Percentiles rank a stretch among this genome's conserved stretches.
phyloP scores from a whole-genome alignment of 2,329 filamentous ascomycete genomes.

The Fusarium incarnatum region DNA sequence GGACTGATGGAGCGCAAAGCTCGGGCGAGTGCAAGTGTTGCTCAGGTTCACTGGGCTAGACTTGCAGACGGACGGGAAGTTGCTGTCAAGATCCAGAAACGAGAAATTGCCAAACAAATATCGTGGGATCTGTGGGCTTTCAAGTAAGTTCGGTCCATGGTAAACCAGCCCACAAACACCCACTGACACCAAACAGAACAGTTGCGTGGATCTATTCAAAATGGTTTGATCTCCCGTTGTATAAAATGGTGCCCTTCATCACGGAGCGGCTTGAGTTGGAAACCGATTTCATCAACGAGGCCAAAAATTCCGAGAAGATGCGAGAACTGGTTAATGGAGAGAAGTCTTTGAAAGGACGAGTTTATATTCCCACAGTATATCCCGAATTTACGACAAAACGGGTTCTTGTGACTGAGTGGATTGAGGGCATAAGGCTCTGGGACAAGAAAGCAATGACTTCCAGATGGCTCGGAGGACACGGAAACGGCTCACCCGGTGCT shows the following conservation, averaged over 20 bases:
- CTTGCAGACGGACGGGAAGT: constrained; percentile 89
- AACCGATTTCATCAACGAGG: constrained; percentile 94
- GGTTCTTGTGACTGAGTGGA: constrained; percentile 96
- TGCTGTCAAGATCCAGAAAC: constrained; percentile 96
- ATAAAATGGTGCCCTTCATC: constrained; percentile 91
- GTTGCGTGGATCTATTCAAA: constrained; percentile 85
- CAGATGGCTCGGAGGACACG: constrained; percentile 82
- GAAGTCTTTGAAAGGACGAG: constrained; percentile 78
- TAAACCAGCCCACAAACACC: not conserved
- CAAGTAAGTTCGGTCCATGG: constrained; percentile 66
- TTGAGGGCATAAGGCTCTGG: constrained; percentile 93
- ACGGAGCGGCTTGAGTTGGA: constrained; percentile 91
- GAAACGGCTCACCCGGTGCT: constrained; percentile 81
- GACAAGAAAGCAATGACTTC: constrained; percentile 85
- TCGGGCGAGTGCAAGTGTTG: constrained; percentile 87
- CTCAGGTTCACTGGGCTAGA: constrained; percentile 95
- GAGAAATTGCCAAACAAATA: constrained; percentile 90
- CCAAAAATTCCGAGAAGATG: constrained; percentile 88
- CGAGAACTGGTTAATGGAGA: constrained; percentile 79
- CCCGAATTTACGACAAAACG: constrained; percentile 83
- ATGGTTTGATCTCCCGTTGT: constrained; percentile 93
- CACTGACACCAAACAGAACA: constrained; percentile 62
- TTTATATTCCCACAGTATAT: constrained; percentile 90
- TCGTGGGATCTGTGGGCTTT: constrained; percentile 97
- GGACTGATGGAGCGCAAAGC: constrained; percentile 71